Evolutionary conservation across 345 rosid genomes (phyloP).

Genomic region (Pelargonium nanum): DNA sequence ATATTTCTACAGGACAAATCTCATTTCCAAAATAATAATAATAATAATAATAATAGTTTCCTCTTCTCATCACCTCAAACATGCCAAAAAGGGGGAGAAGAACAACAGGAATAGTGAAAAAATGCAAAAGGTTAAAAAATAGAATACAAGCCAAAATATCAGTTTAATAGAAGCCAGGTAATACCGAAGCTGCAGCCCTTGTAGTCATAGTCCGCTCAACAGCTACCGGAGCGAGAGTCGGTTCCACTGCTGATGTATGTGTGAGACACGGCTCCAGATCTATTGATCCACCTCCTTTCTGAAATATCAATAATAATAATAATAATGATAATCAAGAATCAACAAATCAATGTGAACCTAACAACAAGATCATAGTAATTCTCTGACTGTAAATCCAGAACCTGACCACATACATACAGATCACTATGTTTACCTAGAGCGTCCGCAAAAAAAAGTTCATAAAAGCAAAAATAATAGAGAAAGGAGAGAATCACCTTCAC

Average conservation of each 20-base stretch:
- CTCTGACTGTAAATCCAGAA: neutral
- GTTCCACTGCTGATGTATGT: constrained; percentile 90
- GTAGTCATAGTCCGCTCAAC: constrained; percentile 99
- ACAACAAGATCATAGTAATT: neutral
- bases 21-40: too few species aligned
- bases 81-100: too few species aligned
- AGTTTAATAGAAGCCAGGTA: constrained; percentile 3
- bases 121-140: too few species aligned
- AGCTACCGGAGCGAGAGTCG: constrained; percentile 97
- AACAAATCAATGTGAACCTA: neutral
- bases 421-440: neutral
- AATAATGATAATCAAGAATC: neutral
- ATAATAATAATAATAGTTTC: too few species aligned
- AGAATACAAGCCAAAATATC: neutral
- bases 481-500: constrained; percentile 56
- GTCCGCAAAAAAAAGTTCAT: neutral
- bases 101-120: too few species aligned
- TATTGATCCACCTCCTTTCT: constrained; percentile 96
- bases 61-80: too few species aligned
- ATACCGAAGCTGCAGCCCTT: constrained; percentile 98
- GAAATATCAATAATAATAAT: constrained; percentile 13
- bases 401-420: neutral
- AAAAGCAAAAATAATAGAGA: constrained; percentile 1
- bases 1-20: too few species aligned
- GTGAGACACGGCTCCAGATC: constrained; percentile 94